A percentile compares a stretch with the other conserved stretches of the same genome.
Evolutionary conservation across 495 filamentous ascomycete genomes (phyloP).

Genomic region (Tuber umbilicatum): DNA sequence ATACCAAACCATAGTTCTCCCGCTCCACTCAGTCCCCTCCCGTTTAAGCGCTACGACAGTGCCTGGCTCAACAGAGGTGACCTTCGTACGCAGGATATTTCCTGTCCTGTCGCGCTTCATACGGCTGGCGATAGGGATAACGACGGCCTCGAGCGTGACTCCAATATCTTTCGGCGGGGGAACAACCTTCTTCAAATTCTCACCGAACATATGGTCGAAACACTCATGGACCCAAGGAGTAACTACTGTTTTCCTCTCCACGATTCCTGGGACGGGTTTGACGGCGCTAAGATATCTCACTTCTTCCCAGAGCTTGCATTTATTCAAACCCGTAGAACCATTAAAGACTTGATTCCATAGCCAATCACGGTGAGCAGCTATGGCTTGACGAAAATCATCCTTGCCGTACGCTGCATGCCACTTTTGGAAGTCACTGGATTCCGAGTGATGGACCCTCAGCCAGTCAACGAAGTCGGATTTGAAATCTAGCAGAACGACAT

Average conservation of each 20-base stretch:
- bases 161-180: slow-evolving; percentile 8
- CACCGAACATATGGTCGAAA: slow-evolving; percentile 59
- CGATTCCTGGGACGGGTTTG: slow-evolving; percentile 24
- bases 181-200: slow-evolving; percentile 44
- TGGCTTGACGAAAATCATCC: slow-evolving; percentile 53
- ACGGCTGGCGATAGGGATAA: slow-evolving; percentile 27
- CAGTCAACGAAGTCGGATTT: slow-evolving; percentile 51
- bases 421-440: slow-evolving; percentile 38
- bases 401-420: slow-evolving; percentile 50
- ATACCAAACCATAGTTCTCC: slow-evolving; percentile 51
- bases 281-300: slow-evolving; percentile 23
- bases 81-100: slow-evolving; percentile 8
- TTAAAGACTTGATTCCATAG: slow-evolving; percentile 57
- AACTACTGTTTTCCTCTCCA: slow-evolving; percentile 52
- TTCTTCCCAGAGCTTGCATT: slow-evolving; percentile 41
- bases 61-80: slow-evolving; percentile 43
- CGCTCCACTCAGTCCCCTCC: slow-evolving; percentile 55
- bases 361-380: slow-evolving; percentile 55
- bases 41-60: slow-evolving; percentile 49
- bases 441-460: slow-evolving; percentile 47
- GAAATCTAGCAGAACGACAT: slow-evolving; percentile 51
- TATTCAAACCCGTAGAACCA: slow-evolving; percentile 33
- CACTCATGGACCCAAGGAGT: slow-evolving; percentile 60
- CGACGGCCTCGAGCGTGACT: slow-evolving; percentile 25
- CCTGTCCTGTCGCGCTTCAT: slow-evolving; percentile 21